phyloP scores from a whole-genome alignment of 164 flowering plant species.

The Nymphaea colorata region DNA sequence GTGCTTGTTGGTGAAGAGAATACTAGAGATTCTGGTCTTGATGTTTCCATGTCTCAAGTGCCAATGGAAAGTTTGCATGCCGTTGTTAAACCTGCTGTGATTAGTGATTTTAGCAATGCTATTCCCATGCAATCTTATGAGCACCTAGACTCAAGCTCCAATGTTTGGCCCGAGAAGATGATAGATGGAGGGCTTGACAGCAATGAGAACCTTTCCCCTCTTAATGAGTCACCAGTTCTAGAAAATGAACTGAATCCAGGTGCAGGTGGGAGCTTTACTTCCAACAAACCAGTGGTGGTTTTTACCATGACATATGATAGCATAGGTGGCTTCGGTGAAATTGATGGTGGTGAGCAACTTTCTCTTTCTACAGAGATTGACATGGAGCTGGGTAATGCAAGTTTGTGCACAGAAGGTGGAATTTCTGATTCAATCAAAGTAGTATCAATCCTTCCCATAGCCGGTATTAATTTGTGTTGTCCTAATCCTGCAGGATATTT shows the following conservation, averaged over 20 bases:
- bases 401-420: too few relatives aligned
- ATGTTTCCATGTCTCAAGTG: neutral
- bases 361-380: too few relatives aligned
- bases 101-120: neutral
- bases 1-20: neutral
- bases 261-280: neutral
- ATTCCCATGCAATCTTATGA: neutral
- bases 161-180: neutral
- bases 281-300: neutral
- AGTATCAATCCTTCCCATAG: too few relatives aligned
- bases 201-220: neutral
- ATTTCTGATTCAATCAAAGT: too few relatives aligned
- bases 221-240: neutral
- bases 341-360: too few relatives aligned
- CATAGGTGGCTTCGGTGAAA: too few relatives aligned
- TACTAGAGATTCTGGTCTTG: neutral
- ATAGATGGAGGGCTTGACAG: neutral
- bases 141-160: neutral
- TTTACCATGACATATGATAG: neutral
- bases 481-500: too few relatives aligned
- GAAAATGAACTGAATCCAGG: neutral
- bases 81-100: neutral
- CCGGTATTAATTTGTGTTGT: too few relatives aligned
- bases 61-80: neutral
- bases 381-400: too few relatives aligned